These are phyloP conservation scores for Pleurotus eryngii DNA, from an alignment of 768 basidiomycete species.

Conservation along the genomic window DNA sequence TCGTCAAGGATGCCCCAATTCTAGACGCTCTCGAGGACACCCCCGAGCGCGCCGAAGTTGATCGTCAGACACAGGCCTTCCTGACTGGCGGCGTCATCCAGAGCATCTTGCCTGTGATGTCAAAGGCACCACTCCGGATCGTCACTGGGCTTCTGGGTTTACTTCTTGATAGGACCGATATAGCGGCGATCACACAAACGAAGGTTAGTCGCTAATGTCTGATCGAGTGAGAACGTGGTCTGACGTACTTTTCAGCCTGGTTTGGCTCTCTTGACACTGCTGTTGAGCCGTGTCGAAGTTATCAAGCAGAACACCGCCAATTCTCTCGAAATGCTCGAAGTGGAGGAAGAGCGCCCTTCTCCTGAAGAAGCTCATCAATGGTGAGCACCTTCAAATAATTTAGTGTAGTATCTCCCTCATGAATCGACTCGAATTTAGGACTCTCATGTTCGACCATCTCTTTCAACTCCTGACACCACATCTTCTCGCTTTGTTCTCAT, in stretches of 20 bases:
- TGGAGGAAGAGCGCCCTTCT: constrained; percentile 47
- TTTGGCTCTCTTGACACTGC: constrained; percentile 83
- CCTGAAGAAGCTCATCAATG: constrained; percentile 79
- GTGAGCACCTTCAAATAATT: constrained; percentile 24
- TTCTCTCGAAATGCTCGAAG: constrained; percentile 40
- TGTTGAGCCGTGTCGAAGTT: constrained; percentile 90
- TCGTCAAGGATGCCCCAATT: constrained; percentile 72
- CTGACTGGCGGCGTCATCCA: constrained; percentile 75
- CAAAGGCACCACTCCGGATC: constrained; percentile 73
- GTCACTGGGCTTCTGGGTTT: constrained; percentile 85
- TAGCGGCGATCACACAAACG: constrained; percentile 70
- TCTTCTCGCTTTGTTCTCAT: constrained; percentile 84
- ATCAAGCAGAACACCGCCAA: constrained; percentile 70
- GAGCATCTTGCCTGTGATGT: constrained; percentile 80
- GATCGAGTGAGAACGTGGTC: not conserved
- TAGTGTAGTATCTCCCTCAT: not conserved
- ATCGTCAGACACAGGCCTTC: constrained; percentile 90
- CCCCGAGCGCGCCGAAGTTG: constrained; percentile 62
- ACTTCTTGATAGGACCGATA: constrained; percentile 74
- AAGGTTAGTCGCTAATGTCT: constrained; percentile 48
- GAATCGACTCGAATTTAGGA: constrained; percentile 46
- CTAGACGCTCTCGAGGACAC: constrained; percentile 68
- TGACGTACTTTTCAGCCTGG: constrained; percentile 61
- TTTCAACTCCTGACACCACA: constrained; percentile 78
- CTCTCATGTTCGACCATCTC: constrained; percentile 82